These are phyloP conservation scores for Candida nanaspora DNA, from an alignment of 805 yeast genomes.

Conservation along the genomic window DNA sequence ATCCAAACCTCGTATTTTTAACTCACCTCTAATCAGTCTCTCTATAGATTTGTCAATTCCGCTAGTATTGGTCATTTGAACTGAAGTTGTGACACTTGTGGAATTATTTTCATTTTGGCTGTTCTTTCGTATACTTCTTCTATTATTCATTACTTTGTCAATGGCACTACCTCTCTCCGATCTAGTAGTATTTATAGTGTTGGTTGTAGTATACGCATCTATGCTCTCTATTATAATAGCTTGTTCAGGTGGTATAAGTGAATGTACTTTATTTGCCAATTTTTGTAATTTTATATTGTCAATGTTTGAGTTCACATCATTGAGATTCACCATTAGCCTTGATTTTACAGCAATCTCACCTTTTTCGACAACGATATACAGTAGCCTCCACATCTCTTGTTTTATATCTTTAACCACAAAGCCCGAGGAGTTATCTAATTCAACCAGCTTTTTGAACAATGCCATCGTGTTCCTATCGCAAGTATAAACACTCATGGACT, in stretches of 20 bases:
- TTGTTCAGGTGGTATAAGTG: neutral
- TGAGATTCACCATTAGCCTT: neutral
- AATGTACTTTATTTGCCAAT: neutral
- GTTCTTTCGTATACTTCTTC: neutral
- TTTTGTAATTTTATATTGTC: neutral
- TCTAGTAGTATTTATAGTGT: neutral
- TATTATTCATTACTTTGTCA: neutral
- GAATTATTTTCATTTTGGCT: too few relatives aligned
- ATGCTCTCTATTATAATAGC: neutral
- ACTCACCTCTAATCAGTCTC: conserved; percentile 27
- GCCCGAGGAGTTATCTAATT: conserved; percentile 5
- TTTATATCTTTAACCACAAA: conserved; percentile 7
- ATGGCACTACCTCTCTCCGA: neutral
- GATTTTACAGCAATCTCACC: conserved; percentile 2
- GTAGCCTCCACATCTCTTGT: neutral
- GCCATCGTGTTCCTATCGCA: conserved; percentile 5
- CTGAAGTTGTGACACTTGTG: neutral
- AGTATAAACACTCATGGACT: conserved; percentile 7
- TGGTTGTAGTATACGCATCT: neutral
- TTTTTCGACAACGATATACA: neutral
- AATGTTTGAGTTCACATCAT: too few relatives aligned
- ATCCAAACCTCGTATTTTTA: conserved; percentile 27
- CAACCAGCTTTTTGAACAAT: conserved; percentile 8
- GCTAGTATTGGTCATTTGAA: neutral
- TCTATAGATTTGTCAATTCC: conserved; percentile 17